A percentile compares a stretch with the other conserved stretches of the same genome.
phyloP scores from a whole-genome alignment of 1,139 yeast genomes.

The Williopsis jadinii region DNA sequence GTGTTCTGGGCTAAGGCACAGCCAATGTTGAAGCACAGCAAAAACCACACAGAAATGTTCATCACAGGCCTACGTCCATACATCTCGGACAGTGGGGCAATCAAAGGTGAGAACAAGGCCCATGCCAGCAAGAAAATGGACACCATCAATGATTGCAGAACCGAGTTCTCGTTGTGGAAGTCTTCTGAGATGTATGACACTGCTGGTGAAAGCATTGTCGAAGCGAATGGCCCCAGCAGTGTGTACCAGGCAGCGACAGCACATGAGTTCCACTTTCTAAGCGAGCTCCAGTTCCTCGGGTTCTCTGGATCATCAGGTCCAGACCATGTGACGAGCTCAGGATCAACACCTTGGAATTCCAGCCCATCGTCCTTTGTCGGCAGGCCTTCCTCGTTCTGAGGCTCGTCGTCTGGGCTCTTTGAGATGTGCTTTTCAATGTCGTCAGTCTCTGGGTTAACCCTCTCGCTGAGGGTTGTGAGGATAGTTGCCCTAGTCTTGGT shows the following conservation, averaged over 20 bases:
- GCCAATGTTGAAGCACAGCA: slow-evolving; percentile 48
- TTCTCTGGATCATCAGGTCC: slow-evolving; percentile 51
- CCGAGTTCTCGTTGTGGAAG: slow-evolving; percentile 32
- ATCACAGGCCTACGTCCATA: slow-evolving; percentile 50
- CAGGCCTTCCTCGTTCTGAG: slow-evolving; percentile 25
- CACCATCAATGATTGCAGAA: slow-evolving; percentile 42
- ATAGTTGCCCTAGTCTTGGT: slow-evolving; percentile 34
- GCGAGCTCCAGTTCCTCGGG: slow-evolving; percentile 52
- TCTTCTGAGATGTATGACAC: slow-evolving; percentile 37
- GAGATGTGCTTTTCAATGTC: slow-evolving; percentile 7
- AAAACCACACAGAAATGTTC: slow-evolving; percentile 42
- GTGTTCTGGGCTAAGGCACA: slow-evolving; percentile 49
- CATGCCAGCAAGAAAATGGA: slow-evolving; percentile 56
- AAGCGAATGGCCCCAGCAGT: slow-evolving; percentile 50
- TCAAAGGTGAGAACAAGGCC: slow-evolving; percentile 54
- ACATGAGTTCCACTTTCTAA: slow-evolving; percentile 37
- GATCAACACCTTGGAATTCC: slow-evolving; percentile 46
- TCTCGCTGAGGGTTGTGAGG: slow-evolving; percentile 30
- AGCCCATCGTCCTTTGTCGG: slow-evolving; percentile 41
- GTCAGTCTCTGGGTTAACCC: slow-evolving; percentile 14
- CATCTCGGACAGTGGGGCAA: slow-evolving; percentile 56
- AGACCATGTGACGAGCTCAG: slow-evolving; percentile 62
- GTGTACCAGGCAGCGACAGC: slow-evolving; percentile 46
- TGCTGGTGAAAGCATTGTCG: slow-evolving; percentile 56
- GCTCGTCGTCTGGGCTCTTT: slow-evolving; percentile 5